Evolutionary conservation across 768 basidiomycete species (phyloP).

Genomic region (Clitopilus hobsonii): DNA sequence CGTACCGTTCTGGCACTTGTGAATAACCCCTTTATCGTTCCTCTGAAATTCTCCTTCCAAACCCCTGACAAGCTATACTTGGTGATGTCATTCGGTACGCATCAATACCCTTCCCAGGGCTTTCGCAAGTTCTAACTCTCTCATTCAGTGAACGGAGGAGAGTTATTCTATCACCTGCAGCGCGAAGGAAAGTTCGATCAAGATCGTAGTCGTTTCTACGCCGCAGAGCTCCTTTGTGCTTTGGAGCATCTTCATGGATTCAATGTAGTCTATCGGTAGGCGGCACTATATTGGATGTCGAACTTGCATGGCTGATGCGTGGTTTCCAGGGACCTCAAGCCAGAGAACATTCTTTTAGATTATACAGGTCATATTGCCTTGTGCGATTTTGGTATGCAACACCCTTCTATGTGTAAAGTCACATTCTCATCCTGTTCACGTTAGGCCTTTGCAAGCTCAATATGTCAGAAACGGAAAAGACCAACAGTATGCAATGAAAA

Average conservation of each 20-base stretch:
- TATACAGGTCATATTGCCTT: slow-evolving; percentile 97
- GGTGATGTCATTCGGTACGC: slow-evolving; percentile 90
- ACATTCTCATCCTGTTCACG: slow-evolving; percentile 6
- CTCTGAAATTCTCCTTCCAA: slow-evolving; percentile 98
- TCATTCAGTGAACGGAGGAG: slow-evolving; percentile 84
- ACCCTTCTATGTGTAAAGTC: not conserved
- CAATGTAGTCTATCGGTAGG: slow-evolving; percentile 95
- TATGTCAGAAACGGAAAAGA: slow-evolving; percentile 97
- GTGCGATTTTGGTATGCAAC: slow-evolving; percentile 80
- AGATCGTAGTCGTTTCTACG: slow-evolving; percentile 91
- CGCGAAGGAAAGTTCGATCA: slow-evolving; percentile 96
- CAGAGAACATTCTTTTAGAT: slow-evolving; percentile 96
- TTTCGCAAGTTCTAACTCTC: slow-evolving; percentile 2
- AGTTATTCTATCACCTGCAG: slow-evolving; percentile 96
- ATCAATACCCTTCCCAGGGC: slow-evolving; percentile 1
- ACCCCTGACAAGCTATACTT: slow-evolving; percentile 96
- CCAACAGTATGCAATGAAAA: slow-evolving; percentile 65
- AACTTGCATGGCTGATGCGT: too few species aligned
- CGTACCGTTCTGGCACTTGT: slow-evolving; percentile 95
- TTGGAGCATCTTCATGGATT: slow-evolving; percentile 95
- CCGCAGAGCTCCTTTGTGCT: slow-evolving; percentile 93
- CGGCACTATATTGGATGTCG: slow-evolving; percentile 8
- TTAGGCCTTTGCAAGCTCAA: slow-evolving; percentile 87
- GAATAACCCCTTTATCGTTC: slow-evolving; percentile 98
- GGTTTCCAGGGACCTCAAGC: slow-evolving; percentile 80